Evolutionary conservation across 768 basidiomycete genomes (phyloP), one percentile per base, ranked within the genome.

Genomic region (Nidularia pulvinata): DNA sequence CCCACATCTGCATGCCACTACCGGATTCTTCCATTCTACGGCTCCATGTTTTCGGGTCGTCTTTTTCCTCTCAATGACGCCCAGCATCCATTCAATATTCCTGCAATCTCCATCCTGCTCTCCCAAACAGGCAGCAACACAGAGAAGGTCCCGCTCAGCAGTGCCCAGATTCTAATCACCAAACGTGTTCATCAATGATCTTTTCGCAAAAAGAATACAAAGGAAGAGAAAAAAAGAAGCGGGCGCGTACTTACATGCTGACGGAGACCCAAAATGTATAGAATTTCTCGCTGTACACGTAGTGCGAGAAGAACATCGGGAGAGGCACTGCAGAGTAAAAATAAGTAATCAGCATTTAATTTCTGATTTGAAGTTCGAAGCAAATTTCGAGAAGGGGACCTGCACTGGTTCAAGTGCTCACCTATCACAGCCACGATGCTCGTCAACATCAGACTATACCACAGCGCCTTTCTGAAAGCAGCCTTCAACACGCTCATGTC

Each of bases 281-380:
- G 58, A 74, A 76, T 30, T 56, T 55, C 39, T 64, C 64, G 43
- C 66, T 69, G 48, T 69, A 72, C 7, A 73, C 50, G 48, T 75
- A 68, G 49, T 66, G 64, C 50, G 70, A 69, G 60, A 74, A 74
- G 53, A 72, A 69, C 70, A 71, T 66, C 10, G 72, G 75, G 7
- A 76, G 50, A 1, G 73, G 73, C 1, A 72, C 70, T 71, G 48
- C n/a, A n/a, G n/a, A n/a, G n/a, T n/a, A n/a, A n/a, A n/a, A n/a
- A n/a, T n/a, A n/a, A n/a, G n/a, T n/a, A n/a, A n/a, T n/a, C n/a
- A n/a, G n/a, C n/a, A n/a, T n/a, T n/a, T n/a, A n/a, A n/a, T n/a
- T n/a, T n/a, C n/a, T n/a, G n/a, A n/a, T n/a, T n/a, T n/a, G n/a
- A n/a, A n/a, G n/a, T n/a, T n/a, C n/a, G n/a, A n/a, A n/a, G n/a